Conservation (phyloP, 495 filamentous ascomycete genomes). For the Aspergillus diversus region DNA sequence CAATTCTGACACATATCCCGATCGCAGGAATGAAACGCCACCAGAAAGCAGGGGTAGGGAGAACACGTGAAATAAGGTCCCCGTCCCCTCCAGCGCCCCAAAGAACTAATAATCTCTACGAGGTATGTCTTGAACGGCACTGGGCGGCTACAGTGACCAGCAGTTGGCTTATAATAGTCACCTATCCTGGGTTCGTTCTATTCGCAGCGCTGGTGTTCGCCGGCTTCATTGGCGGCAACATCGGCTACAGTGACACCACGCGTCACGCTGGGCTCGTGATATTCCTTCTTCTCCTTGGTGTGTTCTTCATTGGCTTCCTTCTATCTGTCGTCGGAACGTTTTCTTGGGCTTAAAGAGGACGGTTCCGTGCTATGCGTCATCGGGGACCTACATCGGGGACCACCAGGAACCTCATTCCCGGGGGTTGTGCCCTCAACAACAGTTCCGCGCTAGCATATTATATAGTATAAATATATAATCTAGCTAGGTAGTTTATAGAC, state of each 20-base stretch:
- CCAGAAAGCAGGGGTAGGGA: neutral
- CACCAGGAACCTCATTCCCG: too few relatives aligned
- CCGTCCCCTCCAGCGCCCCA: neutral
- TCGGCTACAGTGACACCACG: neutral
- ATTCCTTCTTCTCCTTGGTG: neutral
- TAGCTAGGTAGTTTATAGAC: too few relatives aligned
- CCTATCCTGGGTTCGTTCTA: neutral
- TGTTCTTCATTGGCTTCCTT: neutral
- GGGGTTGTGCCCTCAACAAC: too few relatives aligned
- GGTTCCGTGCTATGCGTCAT: neutral
- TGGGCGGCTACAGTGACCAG: neutral
- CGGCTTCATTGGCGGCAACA: neutral
- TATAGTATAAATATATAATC: too few relatives aligned
- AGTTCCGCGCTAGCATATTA: too few relatives aligned
- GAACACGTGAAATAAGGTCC: neutral
- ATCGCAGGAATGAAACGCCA: neutral
- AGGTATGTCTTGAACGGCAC: neutral
- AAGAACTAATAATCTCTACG: neutral
- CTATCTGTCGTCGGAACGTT: neutral
- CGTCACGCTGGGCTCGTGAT: neutral
- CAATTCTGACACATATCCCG: neutral
- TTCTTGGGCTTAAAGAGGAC: neutral
- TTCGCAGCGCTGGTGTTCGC: neutral
- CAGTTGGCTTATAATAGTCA: neutral
- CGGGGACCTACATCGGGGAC: too few relatives aligned